A percentile compares a stretch with the other conserved stretches of the same genome.
phyloP scores from a whole-genome alignment of 805 yeast species.

The Komagataella populi region DNA sequence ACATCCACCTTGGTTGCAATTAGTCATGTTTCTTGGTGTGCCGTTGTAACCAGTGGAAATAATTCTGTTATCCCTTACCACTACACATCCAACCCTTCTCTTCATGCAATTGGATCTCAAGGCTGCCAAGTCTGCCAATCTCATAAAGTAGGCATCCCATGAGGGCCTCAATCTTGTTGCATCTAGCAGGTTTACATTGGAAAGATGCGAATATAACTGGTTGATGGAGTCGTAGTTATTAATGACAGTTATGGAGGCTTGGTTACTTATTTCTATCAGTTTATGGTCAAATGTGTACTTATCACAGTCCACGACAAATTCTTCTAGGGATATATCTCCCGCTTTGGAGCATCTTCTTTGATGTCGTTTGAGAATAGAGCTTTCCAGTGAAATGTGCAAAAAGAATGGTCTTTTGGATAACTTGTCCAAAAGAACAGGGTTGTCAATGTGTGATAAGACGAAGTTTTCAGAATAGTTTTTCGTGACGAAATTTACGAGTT shows the following conservation, averaged over 20 bases:
- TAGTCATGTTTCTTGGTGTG: conserved; percentile 76
- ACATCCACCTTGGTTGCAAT: conserved; percentile 96
- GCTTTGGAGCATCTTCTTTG: conserved; percentile 11
- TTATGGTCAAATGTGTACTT: conserved; percentile 6
- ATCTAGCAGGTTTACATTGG: conserved; percentile 31
- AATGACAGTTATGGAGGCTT: conserved; percentile 44
- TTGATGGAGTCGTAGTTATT: conserved; percentile 28
- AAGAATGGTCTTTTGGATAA: conserved; percentile 70
- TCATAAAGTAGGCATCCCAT: conserved; percentile 97
- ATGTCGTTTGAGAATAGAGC: conserved; percentile 43
- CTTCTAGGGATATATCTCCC: conserved; percentile 12
- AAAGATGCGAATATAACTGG: conserved; percentile 23
- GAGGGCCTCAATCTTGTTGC: conserved; percentile 63
- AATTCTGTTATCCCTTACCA: conserved; percentile 74
- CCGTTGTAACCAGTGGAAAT: conserved; percentile 97
- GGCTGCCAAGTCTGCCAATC: conserved; percentile 86
- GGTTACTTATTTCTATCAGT: conserved; percentile 26
- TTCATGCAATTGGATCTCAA: conserved; percentile 93
- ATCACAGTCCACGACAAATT: conserved; percentile 22
- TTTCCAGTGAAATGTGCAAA: conserved; percentile 65
- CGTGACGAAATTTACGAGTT: conserved; percentile 49
- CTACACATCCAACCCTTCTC: conserved; percentile 91
- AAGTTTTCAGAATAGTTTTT: conserved; percentile 47
- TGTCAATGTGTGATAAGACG: conserved; percentile 40
- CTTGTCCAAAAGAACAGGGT: conserved; percentile 25